Conservation (phyloP, 2,329 filamentous ascomycete genomes). For the Chaetomiaceae sp. region DNA sequence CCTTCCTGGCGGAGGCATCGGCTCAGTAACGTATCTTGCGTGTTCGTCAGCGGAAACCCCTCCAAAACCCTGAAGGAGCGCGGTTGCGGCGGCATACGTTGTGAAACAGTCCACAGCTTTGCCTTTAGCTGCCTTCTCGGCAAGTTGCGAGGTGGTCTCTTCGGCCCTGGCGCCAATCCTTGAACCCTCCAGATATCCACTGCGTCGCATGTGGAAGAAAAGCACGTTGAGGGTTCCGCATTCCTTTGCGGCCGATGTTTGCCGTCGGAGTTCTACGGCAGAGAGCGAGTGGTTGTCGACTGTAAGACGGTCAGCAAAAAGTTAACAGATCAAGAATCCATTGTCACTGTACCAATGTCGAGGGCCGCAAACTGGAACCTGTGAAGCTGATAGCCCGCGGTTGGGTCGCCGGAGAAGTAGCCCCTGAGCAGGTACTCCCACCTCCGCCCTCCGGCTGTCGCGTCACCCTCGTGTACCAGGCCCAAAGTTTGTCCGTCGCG, state of each 20-base stretch:
- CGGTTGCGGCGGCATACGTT: not conserved
- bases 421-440: too few relatives aligned
- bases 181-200: too few relatives aligned
- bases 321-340: too few relatives aligned
- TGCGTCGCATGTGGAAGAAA: not conserved
- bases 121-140: constrained; percentile 7
- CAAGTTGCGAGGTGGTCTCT: not conserved
- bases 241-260: too few relatives aligned
- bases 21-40: not conserved
- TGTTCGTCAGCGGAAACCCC: not conserved
- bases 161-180: too few relatives aligned
- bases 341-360: not conserved
- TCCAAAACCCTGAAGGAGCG: too few relatives aligned
- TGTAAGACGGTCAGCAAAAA: too few relatives aligned
- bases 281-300: not conserved
- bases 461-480: too few relatives aligned
- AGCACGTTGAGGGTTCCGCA: too few relatives aligned
- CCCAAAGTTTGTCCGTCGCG: not conserved
- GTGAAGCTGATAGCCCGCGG: not conserved
- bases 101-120: constrained; percentile 2
- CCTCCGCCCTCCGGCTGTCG: not conserved
- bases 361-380: not conserved
- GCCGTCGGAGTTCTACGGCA: too few relatives aligned
- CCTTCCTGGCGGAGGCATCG: not conserved
- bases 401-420: not conserved